Evolutionary conservation across 2,329 filamentous ascomycete species (phyloP).

Genomic region (Aspergillus fischeri): DNA sequence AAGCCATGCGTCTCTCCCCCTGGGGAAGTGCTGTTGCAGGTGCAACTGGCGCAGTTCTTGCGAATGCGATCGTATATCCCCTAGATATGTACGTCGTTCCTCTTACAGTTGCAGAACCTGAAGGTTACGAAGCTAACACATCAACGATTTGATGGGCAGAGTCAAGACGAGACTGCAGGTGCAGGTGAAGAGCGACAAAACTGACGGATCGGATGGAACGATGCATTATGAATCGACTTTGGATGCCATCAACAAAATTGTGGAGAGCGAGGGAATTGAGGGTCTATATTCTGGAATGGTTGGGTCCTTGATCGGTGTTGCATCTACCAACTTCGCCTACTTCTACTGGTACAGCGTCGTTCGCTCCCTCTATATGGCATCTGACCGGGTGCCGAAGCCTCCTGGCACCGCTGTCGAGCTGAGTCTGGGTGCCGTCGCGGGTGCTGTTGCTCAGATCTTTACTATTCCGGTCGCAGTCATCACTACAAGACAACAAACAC

Average conservation of each 20-base stretch:
- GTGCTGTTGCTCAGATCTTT: constrained; percentile 88
- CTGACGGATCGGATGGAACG: constrained; percentile 45
- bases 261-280: constrained; percentile 69
- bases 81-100: constrained; percentile 75
- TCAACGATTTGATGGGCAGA: constrained; percentile 45
- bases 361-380: constrained; percentile 68
- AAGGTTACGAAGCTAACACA: constrained; percentile 12
- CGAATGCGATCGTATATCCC: constrained; percentile 93
- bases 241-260: constrained; percentile 83
- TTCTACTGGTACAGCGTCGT: constrained; percentile 98
- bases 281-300: constrained; percentile 88
- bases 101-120: background rate
- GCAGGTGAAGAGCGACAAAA: constrained; percentile 67
- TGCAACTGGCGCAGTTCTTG: constrained; percentile 86
- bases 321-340: constrained; percentile 97
- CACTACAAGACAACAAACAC: constrained; percentile 93
- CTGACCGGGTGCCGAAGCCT: constrained; percentile 54
- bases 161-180: constrained; percentile 96
- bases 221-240: constrained; percentile 81
- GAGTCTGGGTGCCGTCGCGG: constrained; percentile 77
- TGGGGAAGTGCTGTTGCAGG: constrained; percentile 93
- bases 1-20: constrained; percentile 69
- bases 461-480: constrained; percentile 95
- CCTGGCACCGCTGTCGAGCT: constrained; percentile 81
- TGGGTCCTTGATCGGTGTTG: constrained; percentile 83